Percentiles rank a stretch among this genome's conserved stretches.
These are phyloP conservation scores for Puccinellia tenuiflora DNA, from an alignment of 176 grass and related monocot genomes.

Conservation along the genomic window DNA sequence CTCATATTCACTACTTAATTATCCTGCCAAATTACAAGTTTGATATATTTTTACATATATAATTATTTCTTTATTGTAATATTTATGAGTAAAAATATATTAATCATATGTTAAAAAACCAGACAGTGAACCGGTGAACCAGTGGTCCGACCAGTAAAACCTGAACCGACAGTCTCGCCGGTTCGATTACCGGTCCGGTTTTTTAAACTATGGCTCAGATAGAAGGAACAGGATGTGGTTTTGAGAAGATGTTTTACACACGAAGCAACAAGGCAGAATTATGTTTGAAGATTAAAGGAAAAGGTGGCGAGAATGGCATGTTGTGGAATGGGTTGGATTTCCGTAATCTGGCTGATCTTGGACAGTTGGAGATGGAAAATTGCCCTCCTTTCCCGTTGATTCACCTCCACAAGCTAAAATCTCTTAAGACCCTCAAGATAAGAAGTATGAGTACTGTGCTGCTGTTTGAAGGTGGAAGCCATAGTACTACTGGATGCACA, in stretches of 20 bases:
- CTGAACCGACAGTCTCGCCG: no score
- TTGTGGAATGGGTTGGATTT: not conserved
- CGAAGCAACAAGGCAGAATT: rapidly evolving
- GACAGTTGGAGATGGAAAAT: rapidly evolving
- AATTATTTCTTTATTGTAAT: no score
- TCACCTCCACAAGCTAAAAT: not conserved
- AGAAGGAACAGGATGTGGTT: rapidly evolving
- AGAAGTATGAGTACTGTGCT: rapidly evolving
- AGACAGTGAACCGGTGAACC: no score
- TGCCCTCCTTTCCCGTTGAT: not conserved
- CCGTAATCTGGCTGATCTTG: not conserved
- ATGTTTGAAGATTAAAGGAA: rapidly evolving
- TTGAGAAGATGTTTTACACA: rapidly evolving
- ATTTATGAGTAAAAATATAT: no score
- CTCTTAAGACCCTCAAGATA: rapidly evolving
- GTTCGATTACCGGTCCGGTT: no score
- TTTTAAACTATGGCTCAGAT: no score
- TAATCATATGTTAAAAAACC: no score
- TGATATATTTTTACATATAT: no score
- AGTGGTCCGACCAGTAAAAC: no score
- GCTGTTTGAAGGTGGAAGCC: not conserved
- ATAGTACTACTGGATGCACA: not conserved
- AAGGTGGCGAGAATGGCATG: rapidly evolving
- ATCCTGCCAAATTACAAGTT: no score
- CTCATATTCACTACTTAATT: no score